A percentile compares a stretch with the other conserved stretches of the same genome.
These are phyloP conservation scores for Rauvolfia tetraphylla DNA, from an alignment of 257 asterid species.

Conservation along the genomic window DNA sequence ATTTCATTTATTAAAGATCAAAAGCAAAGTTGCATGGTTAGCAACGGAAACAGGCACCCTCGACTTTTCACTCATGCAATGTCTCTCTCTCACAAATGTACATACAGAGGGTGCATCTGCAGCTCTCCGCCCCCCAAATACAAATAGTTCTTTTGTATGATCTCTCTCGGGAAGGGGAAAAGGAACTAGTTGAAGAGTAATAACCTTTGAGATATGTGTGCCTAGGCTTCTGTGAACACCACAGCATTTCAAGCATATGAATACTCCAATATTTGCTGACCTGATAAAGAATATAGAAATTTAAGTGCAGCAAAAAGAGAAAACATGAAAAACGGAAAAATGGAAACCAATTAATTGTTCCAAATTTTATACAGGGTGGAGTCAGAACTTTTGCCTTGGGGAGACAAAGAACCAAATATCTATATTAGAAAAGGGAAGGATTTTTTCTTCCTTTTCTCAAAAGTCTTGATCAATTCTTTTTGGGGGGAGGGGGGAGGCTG, in stretches of 20 bases:
- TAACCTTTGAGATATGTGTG: conserved; percentile 86
- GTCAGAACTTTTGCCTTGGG: too few species aligned
- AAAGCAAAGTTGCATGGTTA: too few species aligned
- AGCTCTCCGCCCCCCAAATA: neutral
- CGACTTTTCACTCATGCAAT: neutral
- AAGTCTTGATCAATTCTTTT: too few species aligned
- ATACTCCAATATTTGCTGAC: conserved; percentile 94
- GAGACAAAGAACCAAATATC: too few species aligned
- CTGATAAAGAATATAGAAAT: conserved; percentile 31
- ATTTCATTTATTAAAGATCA: too few species aligned
- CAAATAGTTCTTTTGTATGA: neutral
- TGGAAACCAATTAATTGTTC: neutral
- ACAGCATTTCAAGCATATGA: conserved; percentile 94
- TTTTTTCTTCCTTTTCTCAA: too few species aligned
- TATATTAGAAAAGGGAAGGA: too few species aligned
- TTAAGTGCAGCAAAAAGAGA: neutral
- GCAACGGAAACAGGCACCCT: neutral
- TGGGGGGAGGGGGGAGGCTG: too few species aligned
- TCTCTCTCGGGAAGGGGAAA: neutral
- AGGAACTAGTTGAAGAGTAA: conserved; percentile 7
- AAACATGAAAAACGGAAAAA: neutral
- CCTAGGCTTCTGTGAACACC: conserved; percentile 98
- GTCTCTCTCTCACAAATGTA: neutral
- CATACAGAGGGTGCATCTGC: too few species aligned
- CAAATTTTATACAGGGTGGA: too few species aligned